phyloP scores from a whole-genome alignment of 169 alveolate genomes.

The Neospora caninum region DNA sequence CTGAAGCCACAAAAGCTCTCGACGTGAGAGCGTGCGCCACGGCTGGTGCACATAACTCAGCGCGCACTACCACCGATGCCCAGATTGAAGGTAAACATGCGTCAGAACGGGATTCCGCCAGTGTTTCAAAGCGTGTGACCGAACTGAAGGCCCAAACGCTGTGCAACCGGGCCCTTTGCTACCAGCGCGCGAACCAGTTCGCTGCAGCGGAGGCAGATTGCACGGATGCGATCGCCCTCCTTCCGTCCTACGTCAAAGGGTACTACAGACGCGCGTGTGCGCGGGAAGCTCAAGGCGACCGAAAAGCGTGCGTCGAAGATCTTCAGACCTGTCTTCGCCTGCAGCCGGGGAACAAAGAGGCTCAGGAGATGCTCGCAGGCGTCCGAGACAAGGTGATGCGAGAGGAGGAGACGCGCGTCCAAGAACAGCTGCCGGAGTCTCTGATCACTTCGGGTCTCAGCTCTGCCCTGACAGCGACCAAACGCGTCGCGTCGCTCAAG shows the following conservation, averaged over 20 bases:
- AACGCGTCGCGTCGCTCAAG: background rate
- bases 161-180: slow-evolving; percentile 40
- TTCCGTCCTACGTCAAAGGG: background rate
- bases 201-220: slow-evolving; percentile 21
- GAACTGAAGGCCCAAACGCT: background rate
- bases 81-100: background rate
- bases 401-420: slow-evolving; percentile 7
- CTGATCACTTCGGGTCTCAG: background rate
- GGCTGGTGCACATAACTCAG: background rate
- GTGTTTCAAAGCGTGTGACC: background rate
- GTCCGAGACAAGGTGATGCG: slow-evolving; percentile 33
- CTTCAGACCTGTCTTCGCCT: slow-evolving; percentile 14
- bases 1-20: background rate
- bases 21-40: too few relatives aligned
- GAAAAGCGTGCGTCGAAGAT: background rate
- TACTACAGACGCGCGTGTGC: slow-evolving; percentile 25
- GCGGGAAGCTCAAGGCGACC: background rate
- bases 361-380: slow-evolving; percentile 1
- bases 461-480: background rate
- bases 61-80: background rate
- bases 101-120: background rate
- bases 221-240: background rate
- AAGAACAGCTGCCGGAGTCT: background rate
- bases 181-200: background rate
- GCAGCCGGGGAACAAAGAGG: background rate